These are phyloP conservation scores for Gossypium schwendimanii DNA, from an alignment of 441 rosid genomes.

Conservation along the genomic window DNA sequence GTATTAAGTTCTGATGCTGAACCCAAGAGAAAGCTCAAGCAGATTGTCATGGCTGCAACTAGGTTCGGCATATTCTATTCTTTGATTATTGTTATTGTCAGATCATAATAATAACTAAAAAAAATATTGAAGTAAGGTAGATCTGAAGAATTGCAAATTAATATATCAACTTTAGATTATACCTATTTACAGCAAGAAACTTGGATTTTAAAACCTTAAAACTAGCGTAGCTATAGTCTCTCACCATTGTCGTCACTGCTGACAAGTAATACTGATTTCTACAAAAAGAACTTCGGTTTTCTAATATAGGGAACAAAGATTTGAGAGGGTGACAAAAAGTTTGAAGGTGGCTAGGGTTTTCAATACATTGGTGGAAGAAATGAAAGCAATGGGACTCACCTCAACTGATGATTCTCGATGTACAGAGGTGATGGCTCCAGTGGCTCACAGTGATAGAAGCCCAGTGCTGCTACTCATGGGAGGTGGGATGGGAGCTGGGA, in stretches of 20 bases:
- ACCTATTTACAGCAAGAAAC: not conserved
- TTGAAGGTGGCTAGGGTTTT: constrained; percentile 88
- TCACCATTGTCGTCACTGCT: not conserved
- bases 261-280: not conserved
- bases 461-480: constrained; percentile 94
- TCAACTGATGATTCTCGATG: constrained; percentile 70
- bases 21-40: constrained; percentile 78
- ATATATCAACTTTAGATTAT: not conserved
- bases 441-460: constrained; percentile 80
- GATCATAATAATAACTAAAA: not conserved
- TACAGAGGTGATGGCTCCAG: constrained; percentile 96
- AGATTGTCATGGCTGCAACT: constrained; percentile 90
- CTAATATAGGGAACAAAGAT: constrained; percentile 62
- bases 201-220: not conserved
- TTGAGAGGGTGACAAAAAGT: constrained; percentile 74
- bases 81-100: not conserved
- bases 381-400: constrained; percentile 85
- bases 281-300: not conserved
- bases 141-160: not conserved
- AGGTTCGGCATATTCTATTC: constrained; percentile 31
- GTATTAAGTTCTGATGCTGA: constrained; percentile 70
- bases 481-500: constrained; percentile 99
- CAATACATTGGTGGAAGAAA: constrained; percentile 80
- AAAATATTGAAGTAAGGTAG: not conserved
- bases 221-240: not conserved